Evolutionary conservation across 352 stramenopile genomes (phyloP).

Genomic region (Stephanocyclus meneghinianus): DNA sequence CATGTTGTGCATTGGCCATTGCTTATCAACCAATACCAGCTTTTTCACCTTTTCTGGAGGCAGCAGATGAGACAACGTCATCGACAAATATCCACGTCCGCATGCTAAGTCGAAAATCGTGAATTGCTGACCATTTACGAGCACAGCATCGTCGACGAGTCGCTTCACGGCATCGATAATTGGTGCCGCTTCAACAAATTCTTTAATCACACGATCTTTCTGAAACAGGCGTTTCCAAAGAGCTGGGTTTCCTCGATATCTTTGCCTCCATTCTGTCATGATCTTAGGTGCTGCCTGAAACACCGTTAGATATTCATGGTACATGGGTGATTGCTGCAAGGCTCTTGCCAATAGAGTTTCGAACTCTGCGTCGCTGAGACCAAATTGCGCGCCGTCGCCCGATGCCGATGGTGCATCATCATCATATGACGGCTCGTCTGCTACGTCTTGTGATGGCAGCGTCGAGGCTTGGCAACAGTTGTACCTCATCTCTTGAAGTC

Average conservation of each 20-base stretch:
- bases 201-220: constrained; percentile 60
- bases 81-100: constrained; percentile 63
- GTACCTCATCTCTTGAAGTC: no score
- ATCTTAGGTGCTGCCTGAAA: constrained; percentile 22
- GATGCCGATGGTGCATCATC: background rate
- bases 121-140: constrained; percentile 40
- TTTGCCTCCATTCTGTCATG: constrained; percentile 51
- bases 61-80: constrained; percentile 57
- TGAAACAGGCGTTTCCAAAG: constrained; percentile 62
- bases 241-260: constrained; percentile 49
- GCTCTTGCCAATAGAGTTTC: constrained; percentile 11
- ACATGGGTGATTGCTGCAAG: constrained; percentile 7
- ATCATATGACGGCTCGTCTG: no score
- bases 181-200: constrained; percentile 65
- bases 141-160: constrained; percentile 28
- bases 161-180: constrained; percentile 51
- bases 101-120: constrained; percentile 63
- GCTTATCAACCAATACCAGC: constrained; percentile 54
- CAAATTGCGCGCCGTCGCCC: background rate
- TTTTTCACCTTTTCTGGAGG: constrained; percentile 44
- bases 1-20: constrained; percentile 54
- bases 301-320: constrained; percentile 14
- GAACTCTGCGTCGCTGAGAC: constrained; percentile 15
- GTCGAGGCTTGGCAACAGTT: no score
- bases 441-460: no score